Base-by-base conservation (phyloP, 192 early-diverging fungal species). In the Chytriomyces sp. region DNA sequence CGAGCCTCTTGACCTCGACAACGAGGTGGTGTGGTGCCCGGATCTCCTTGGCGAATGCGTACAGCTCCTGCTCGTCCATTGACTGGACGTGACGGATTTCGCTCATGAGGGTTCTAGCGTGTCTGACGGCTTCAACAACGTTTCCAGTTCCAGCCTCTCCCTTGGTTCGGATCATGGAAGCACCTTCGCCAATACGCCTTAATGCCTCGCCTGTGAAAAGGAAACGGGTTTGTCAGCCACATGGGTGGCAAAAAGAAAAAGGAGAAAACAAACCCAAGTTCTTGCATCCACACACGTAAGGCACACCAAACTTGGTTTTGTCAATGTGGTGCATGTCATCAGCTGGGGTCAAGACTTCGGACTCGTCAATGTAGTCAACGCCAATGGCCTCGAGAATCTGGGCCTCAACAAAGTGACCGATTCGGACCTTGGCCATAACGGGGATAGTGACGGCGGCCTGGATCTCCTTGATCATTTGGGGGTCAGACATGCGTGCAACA, bases 381-480 rank as follows among this genome's bases (percentile, higher is more conserved):
- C 92, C 94, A 50, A 97, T 86, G 50, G 90, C 86, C 83, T 98
- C 90, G 69, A 99, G 88, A 82, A 99, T 94, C 81, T 96, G 94
- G 35, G 97, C 97, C 86, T 99, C 97, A 68, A 99, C 95, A 91
- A 98, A 93, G 87, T 99, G 97, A 71, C 97, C 97, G 73, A 97
- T 97, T 72, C 97, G 92, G 83, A 96, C 96, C 85, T 96, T 97
- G 84, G 95, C 97, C 95, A 99, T 98, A 74, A 98, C 96, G 20
- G 97, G 96, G 86, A 99, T 97, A 10, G 95, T 95, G 69, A 98
- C 96, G 13, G 97, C 95, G 9, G 81, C 91, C 74, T 92, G 93
- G 83, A 99, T 99, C 80, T 95, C 95, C 82, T 91, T 93, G 89
- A 99, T 97, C 93, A 98, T 96, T 77, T 90, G 84, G 71, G 97